Evolutionary conservation across 129 eudicot species (phyloP), one percentile per base, ranked within the genome.

Genomic region (Arctium lappa): DNA sequence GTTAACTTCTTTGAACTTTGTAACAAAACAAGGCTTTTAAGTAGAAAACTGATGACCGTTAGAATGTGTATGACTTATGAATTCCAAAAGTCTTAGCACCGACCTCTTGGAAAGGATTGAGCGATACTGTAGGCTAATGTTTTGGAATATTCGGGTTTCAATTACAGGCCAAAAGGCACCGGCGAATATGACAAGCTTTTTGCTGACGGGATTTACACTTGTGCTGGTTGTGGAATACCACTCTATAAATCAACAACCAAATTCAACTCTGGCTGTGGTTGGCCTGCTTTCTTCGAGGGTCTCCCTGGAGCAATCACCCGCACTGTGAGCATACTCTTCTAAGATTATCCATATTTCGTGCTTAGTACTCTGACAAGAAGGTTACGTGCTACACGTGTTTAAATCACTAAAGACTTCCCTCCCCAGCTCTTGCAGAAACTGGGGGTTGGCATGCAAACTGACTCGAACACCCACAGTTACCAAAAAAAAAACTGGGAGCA

Each of bases 251-350:
- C 99, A 29, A 85, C 93, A 18, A 90, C 99, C 82, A 95, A 95
- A 68, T 95, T 95, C 86, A 85, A 93, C 86, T 95, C 99, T 39
- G 98, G 98, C 29, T 95, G 99, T 56, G 98, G 99, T 63, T 95
- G 99, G 99, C 99, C 99, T 18, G 99, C 99, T 72, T 93, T 95
- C 86, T 95, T 81, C 69, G 98, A 95, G 86, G 98, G 99, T 39
- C 85, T 95, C 40, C 99, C 98, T 0, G 99, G 98, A 33, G 90
- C 97, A 80, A 93, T 93, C 72, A 91, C 85, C 76, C 95, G 97
- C 83, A 76, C 89, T 29, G 99, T 95, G 27, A 87, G 93, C 81
- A 60, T 37, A 74, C 83, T 69, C 31, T 29, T 6, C 12, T 27
- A 32, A 73, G 4, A 13, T 33, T 78, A 0, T 63, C 31, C 8